These are phyloP conservation scores for Syncephalis plumigaleata DNA, from an alignment of 371 early-diverging fungal genomes.

Conservation along the genomic window DNA sequence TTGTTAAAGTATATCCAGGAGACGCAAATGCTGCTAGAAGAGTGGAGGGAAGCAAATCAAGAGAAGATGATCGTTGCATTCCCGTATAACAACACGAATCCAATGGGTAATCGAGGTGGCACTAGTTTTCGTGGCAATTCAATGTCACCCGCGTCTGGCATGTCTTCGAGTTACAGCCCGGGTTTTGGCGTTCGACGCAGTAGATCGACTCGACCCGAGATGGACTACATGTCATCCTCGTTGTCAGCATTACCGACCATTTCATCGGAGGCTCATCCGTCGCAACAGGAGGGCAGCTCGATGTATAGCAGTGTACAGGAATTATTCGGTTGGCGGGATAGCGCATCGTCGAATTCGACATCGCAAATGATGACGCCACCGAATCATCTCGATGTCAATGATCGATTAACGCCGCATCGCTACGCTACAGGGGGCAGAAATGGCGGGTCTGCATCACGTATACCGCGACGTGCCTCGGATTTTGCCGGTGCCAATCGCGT, in stretches of 20 bases:
- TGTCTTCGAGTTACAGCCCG: constrained; percentile 11
- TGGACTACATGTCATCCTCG: constrained; percentile 6
- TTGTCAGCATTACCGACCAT: constrained; percentile 16
- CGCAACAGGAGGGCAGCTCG: background rate
- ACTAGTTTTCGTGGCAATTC: constrained; percentile 1
- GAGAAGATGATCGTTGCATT: constrained; percentile 44
- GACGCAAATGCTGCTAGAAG: constrained; percentile 33
- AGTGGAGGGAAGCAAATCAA: constrained; percentile 40
- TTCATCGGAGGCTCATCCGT: constrained; percentile 18
- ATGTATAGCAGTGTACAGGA: too few species aligned
- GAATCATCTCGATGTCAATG: too few species aligned
- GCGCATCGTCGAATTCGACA: too few species aligned
- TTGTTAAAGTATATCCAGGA: background rate
- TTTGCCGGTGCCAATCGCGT: constrained; percentile 12
- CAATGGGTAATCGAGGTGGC: constrained; percentile 3
- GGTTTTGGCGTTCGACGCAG: constrained; percentile 14
- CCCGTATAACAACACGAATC: constrained; percentile 24
- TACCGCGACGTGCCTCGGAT: constrained; percentile 5
- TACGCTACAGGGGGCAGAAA: too few species aligned
- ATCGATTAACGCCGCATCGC: too few species aligned
- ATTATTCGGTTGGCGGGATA: too few species aligned
- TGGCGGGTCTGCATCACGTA: too few species aligned
- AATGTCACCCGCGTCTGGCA: constrained; percentile 9
- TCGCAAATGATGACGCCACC: too few species aligned
- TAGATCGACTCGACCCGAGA: constrained; percentile 11